Percentiles rank a stretch among this genome's conserved stretches.
Conservation (phyloP, 352 stramenopile species). For the Globisporangium apiculatum region DNA sequence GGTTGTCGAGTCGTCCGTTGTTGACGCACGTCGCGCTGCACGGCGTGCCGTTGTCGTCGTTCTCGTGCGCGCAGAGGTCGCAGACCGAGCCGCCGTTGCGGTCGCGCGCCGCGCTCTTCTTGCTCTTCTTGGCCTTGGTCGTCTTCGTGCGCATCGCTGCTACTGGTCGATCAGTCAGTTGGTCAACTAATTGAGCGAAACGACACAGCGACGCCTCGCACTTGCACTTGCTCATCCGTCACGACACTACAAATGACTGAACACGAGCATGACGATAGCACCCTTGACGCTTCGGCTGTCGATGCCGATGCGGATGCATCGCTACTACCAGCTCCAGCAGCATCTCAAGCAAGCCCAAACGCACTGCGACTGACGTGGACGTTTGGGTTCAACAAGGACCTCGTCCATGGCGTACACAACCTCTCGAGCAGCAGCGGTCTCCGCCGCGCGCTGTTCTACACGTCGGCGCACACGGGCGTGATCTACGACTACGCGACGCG, state of each 20-base stretch:
- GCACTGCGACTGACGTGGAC: slow-evolving; percentile 73
- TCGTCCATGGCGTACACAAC: slow-evolving; percentile 83
- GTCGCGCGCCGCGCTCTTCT: neutral
- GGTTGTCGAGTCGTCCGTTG: slow-evolving; percentile 4
- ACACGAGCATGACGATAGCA: no score
- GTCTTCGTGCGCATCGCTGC: slow-evolving; percentile 3
- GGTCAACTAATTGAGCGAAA: neutral
- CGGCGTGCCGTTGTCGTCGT: slow-evolving; percentile 2
- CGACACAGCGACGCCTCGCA: neutral
- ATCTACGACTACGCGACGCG: slow-evolving; percentile 90
- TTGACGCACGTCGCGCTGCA: slow-evolving; percentile 8
- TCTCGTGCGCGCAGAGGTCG: slow-evolving; percentile 10
- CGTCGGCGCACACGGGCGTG: slow-evolving; percentile 87
- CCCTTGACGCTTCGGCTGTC: no score
- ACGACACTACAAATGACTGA: no score
- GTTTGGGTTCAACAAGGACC: slow-evolving; percentile 91
- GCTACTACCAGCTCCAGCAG: no score
- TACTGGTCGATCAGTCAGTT: neutral
- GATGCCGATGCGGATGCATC: no score
- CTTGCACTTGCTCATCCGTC: neutral
- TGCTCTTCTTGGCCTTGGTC: slow-evolving; percentile 10
- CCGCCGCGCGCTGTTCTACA: slow-evolving; percentile 84
- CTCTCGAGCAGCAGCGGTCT: slow-evolving; percentile 42
- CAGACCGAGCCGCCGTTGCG: slow-evolving; percentile 7
- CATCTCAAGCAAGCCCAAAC: slow-evolving; percentile 19